A percentile compares a stretch with the other conserved stretches of the same genome.
These are phyloP conservation scores for Thermomucor indicae-seudaticae DNA, from an alignment of 371 early-diverging fungal species.

Conservation along the genomic window DNA sequence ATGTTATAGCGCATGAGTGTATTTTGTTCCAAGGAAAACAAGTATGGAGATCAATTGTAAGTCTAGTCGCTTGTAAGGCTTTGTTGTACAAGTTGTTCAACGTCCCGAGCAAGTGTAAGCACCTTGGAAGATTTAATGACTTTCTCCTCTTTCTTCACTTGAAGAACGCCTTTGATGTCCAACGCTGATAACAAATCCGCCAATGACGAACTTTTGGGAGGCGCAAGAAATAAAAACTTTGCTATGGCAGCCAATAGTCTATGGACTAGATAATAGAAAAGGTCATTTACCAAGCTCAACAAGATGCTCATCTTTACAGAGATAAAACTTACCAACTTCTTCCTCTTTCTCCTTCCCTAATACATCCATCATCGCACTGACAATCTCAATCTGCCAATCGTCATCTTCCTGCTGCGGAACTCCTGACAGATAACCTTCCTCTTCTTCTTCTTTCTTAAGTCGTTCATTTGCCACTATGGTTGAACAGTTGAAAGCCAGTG, in stretches of 20 bases:
- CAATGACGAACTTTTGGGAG: slow-evolving; percentile 22
- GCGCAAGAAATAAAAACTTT: slow-evolving; percentile 39
- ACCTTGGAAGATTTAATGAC: slow-evolving; percentile 17
- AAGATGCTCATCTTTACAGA: not conserved
- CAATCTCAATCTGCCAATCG: slow-evolving; percentile 66
- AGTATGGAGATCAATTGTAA: too few relatives aligned
- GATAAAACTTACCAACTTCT: slow-evolving; percentile 31
- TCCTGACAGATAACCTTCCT: slow-evolving; percentile 19
- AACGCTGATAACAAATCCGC: slow-evolving; percentile 28
- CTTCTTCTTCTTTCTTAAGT: slow-evolving; percentile 30
- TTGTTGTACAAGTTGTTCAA: slow-evolving; percentile 20
- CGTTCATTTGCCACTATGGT: slow-evolving; percentile 43
- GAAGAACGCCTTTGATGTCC: slow-evolving; percentile 22
- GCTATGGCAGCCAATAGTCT: slow-evolving; percentile 36
- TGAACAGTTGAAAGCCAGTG: slow-evolving; percentile 65
- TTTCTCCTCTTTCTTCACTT: slow-evolving; percentile 23
- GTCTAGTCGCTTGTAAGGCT: not conserved
- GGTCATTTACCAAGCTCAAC: not conserved
- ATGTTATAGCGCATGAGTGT: too few relatives aligned
- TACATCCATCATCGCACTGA: slow-evolving; percentile 60
- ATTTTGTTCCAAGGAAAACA: too few relatives aligned
- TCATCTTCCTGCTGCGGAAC: slow-evolving; percentile 52
- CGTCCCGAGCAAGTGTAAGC: slow-evolving; percentile 21
- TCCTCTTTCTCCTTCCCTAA: slow-evolving; percentile 51
- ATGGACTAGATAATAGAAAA: slow-evolving; percentile 18